Percentiles rank a stretch among this genome's conserved stretches.
Conservation (phyloP, 805 yeast species). For the Suhomyces prunicola region DNA sequence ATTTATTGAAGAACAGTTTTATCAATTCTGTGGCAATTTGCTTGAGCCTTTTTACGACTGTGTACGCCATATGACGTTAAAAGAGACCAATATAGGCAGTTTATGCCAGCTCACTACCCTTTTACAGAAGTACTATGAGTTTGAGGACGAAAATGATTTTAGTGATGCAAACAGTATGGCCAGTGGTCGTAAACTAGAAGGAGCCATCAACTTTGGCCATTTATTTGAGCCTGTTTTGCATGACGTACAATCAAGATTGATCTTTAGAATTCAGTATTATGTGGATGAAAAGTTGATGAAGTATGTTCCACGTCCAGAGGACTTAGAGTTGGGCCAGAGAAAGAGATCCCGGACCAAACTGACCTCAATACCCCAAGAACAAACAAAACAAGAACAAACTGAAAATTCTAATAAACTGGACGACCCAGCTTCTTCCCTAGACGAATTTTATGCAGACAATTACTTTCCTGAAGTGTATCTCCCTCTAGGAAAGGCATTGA, state of each 20-base stretch:
- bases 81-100: slow-evolving; percentile 63
- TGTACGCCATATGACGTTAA: slow-evolving; percentile 61
- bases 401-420: not conserved
- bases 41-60: slow-evolving; percentile 78
- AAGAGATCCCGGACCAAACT: slow-evolving; percentile 1
- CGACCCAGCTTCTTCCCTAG: slow-evolving; percentile 14
- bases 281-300: slow-evolving; percentile 66
- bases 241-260: slow-evolving; percentile 76
- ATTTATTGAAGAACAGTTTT: slow-evolving; percentile 31
- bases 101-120: slow-evolving; percentile 75
- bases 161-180: not conserved
- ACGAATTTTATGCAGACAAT: slow-evolving; percentile 36
- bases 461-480: slow-evolving; percentile 54
- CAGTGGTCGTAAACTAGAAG: slow-evolving; percentile 13
- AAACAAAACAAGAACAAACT: not conserved
- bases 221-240: slow-evolving; percentile 69
- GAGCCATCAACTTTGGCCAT: slow-evolving; percentile 47
- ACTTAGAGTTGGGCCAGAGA: slow-evolving; percentile 53
- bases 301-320: slow-evolving; percentile 66
- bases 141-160: slow-evolving; percentile 39
- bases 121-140: slow-evolving; percentile 63
- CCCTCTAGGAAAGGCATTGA: slow-evolving; percentile 67
- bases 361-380: not conserved
- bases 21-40: slow-evolving; percentile 58
- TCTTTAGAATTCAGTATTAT: slow-evolving; percentile 72